Evolutionary conservation across 805 yeast genomes (phyloP), one percentile per base, ranked within the genome.

Genomic region (Zygotorulaspora sp.): DNA sequence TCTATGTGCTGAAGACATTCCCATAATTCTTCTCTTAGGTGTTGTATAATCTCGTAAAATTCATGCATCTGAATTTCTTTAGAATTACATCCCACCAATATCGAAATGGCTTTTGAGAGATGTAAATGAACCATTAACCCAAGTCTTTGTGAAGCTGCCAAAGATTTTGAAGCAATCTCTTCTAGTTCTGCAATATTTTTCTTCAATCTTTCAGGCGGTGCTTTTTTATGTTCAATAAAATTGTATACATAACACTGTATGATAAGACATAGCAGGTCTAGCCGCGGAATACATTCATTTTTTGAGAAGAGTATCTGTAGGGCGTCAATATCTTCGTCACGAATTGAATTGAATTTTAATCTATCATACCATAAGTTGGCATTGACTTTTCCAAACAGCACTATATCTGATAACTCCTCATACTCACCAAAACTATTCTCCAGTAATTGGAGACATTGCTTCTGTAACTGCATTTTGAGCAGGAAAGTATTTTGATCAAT

Each of bases 121-220:
- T 53, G 47, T 22, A 49, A 32, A n/a, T 45, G 42, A n/a, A 52
- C 22, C 55, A 49, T 49, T 17, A 53, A 11, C n/a, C 48, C 45
- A 2, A 56, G 34, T 14, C 46, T 41, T 31, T 53, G 59, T 4
- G 53, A 41, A 11, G 55, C 29, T 3, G 52, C 35, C n/a, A 53
- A 34, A 3, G 55, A 51, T 3, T 35, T 30, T 4, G 38, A 23
- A n/a, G 38, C 30, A 6, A 45, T 12, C n/a, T 31, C 16, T 6
- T 42, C 35, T 12, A 49, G 23, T 5, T 21, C n/a, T 5, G 14
- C 11, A 2, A 49, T 27, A 15, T 30, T 36, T 10, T 14, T 25
- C 14, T 33, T 32, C 7, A 45, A 32, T 9, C 30, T 16, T 1
- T 15, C 20, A 6, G 41, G 23, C 9, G 25, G 12, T 6, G 42